phyloP scores from a whole-genome alignment of 768 basidiomycete genomes.

The Asterophora lycoperdoides region DNA sequence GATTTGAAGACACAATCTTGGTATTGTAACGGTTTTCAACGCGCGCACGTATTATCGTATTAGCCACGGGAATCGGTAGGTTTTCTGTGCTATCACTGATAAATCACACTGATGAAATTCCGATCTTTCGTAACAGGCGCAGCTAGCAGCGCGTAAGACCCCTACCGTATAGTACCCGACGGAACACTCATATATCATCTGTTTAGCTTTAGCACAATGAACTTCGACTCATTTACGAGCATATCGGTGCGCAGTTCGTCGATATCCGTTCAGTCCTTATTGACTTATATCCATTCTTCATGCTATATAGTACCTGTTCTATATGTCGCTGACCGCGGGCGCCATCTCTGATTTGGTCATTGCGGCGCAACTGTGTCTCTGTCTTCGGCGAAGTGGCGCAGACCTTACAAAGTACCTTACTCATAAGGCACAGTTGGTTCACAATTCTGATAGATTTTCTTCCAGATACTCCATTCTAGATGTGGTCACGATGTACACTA shows the following conservation, averaged over 20 bases:
- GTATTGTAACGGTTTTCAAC: background rate
- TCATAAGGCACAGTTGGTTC: background rate
- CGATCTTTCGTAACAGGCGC: background rate
- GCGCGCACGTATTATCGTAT: too few species aligned
- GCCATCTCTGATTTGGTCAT: constrained; percentile 3
- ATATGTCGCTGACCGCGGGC: constrained; percentile 2
- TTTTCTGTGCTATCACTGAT: background rate
- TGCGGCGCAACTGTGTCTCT: background rate
- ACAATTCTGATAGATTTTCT: background rate
- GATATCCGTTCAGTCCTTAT: background rate
- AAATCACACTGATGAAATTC: background rate
- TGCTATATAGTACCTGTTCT: constrained; percentile 6
- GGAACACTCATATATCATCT: too few species aligned
- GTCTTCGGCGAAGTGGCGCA: background rate
- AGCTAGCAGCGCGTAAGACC: constrained; percentile 1
- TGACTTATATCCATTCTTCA: background rate
- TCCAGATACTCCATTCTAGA: constrained; percentile 8
- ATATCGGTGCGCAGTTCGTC: constrained; percentile 1
- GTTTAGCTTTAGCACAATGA: background rate
- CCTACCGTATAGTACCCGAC: too few species aligned
- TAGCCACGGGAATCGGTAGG: constrained; percentile 8
- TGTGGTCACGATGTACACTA: background rate
- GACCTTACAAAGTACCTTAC: background rate
- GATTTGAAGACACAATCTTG: background rate
- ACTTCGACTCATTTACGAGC: constrained; percentile 1